Evolutionary conservation across 176 grass and related monocot species (phyloP).

Genomic region (Leersia perrieri): DNA sequence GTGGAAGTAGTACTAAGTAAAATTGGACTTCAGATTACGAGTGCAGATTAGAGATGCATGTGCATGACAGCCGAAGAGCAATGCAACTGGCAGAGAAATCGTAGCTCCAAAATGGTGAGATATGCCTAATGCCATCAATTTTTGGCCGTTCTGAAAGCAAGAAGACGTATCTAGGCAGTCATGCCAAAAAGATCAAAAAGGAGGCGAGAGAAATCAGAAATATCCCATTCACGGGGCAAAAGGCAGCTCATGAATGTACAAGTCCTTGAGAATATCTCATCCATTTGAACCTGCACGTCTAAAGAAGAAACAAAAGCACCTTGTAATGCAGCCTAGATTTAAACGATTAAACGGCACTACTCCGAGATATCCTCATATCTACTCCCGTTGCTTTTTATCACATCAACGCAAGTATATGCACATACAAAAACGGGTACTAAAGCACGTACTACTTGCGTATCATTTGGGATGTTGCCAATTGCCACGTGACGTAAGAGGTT

Average conservation of each 20-base stretch:
- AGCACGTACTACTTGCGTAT: neutral
- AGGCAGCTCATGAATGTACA: neutral
- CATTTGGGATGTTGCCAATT: neutral
- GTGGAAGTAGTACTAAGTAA: too few species aligned
- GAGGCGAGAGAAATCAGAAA: neutral
- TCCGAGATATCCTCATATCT: neutral
- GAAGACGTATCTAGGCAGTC: neutral
- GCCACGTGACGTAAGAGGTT: too few species aligned
- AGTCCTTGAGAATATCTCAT: neutral
- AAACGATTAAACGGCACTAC: neutral
- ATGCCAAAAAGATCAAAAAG: neutral
- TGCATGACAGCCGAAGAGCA: neutral
- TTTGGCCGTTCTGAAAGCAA: neutral
- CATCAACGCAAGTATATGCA: too few species aligned
- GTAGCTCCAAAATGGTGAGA: neutral
- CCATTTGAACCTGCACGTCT: neutral
- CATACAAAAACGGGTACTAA: neutral
- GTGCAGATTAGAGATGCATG: too few species aligned
- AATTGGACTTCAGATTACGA: too few species aligned
- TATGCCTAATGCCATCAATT: neutral
- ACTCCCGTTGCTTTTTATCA: neutral
- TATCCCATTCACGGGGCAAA: too few species aligned
- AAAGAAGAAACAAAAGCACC: neutral
- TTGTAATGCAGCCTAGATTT: neutral
- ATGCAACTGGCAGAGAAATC: neutral